Evolutionary conservation across 2,329 filamentous ascomycete species (phyloP).

Genomic region (Zarea fungicola): DNA sequence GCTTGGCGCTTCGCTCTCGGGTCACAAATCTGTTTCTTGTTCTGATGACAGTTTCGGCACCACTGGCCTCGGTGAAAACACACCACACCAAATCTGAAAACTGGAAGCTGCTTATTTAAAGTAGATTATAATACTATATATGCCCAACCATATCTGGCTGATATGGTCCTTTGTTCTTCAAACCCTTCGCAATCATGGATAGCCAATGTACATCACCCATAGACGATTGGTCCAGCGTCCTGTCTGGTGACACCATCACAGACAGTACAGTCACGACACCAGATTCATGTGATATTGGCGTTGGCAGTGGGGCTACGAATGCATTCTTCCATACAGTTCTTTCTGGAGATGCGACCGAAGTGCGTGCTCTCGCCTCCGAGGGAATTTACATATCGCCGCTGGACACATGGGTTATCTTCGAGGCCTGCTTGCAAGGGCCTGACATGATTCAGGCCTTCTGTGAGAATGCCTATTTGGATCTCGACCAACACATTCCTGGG

Average conservation of each 20-base stretch:
- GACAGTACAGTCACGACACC: not conserved
- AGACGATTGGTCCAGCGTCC: not conserved
- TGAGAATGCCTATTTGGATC: not conserved
- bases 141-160: too few relatives aligned
- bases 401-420: not conserved
- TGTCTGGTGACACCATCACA: not conserved
- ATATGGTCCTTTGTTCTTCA: too few relatives aligned
- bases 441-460: not conserved
- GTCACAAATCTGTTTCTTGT: too few relatives aligned
- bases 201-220: not conserved
- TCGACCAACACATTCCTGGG: not conserved
- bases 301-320: not conserved
- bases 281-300: not conserved
- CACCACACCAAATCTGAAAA: too few relatives aligned
- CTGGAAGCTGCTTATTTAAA: too few relatives aligned
- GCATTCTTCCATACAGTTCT: not conserved
- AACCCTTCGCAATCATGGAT: too few relatives aligned
- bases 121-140: too few relatives aligned
- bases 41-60: too few relatives aligned
- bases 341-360: not conserved
- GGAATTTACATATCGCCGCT: not conserved
- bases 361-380: not conserved
- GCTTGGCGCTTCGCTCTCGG: too few relatives aligned
- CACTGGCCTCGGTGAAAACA: too few relatives aligned
- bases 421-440: not conserved